phyloP scores from a whole-genome alignment of 2,329 filamentous ascomycete genomes.

The Trichoderma koningii region DNA sequence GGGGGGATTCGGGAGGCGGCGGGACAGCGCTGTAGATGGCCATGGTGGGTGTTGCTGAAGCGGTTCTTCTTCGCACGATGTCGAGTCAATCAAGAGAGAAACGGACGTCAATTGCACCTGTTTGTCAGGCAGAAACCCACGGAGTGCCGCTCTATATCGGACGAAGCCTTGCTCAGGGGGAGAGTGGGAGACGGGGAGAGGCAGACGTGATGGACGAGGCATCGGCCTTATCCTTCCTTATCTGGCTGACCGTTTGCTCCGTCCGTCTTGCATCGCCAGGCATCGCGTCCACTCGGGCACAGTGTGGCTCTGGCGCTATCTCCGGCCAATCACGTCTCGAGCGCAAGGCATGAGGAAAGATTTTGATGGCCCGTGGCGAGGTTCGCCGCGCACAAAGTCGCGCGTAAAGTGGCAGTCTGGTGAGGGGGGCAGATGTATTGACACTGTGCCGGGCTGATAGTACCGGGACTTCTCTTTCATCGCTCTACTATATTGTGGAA shows the following conservation, averaged over 20 bases:
- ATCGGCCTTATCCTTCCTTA: neutral
- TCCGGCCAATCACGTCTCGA: conserved; percentile 37
- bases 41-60: conserved; percentile 39
- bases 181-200: neutral
- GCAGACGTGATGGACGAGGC: neutral
- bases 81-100: too few species aligned
- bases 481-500: too few species aligned
- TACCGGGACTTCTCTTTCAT: too few species aligned
- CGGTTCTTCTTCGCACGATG: neutral
- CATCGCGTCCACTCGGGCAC: conserved; percentile 15
- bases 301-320: conserved; percentile 20
- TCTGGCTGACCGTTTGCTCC: conserved; percentile 2
- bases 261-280: neutral
- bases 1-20: conserved; percentile 47
- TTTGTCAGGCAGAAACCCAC: too few species aligned
- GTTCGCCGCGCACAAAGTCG: neutral
- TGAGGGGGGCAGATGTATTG: neutral
- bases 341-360: conserved; percentile 39
- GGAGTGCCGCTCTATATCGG: neutral
- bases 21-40: conserved; percentile 58
- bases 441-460: conserved; percentile 2
- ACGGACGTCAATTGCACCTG: too few species aligned
- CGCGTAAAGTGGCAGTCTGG: conserved; percentile 24
- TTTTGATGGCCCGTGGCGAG: conserved; percentile 18
- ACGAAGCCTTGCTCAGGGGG: conserved; percentile 1